Evolutionary conservation across 163 green algal genomes (phyloP), one percentile per base, ranked within the genome.

Genomic region (Trebouxia gelatinosa): DNA sequence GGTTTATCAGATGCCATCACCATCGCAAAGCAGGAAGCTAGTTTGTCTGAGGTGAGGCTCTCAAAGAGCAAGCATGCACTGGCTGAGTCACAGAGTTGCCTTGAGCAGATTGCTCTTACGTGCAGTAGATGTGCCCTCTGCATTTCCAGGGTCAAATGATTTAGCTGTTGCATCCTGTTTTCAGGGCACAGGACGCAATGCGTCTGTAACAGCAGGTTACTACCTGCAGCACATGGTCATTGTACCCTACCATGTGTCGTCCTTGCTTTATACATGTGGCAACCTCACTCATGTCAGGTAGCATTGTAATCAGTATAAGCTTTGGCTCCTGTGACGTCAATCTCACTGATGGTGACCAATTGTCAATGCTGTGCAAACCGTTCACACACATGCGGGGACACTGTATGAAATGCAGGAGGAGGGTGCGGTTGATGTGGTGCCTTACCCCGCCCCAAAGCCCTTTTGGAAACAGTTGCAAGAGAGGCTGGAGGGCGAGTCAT

Each of bases 1-100:
- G 90, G 90, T 3, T 67, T 92, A 38, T 54, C 75, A 26, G 74
- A 85, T 7, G 89, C 89, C 1, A 51, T 93, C 11, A 70, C 72
- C 34, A 37, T 87, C 5, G 89, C 89, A 23, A 89, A 86, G 77
- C 51, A 82, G 79, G 65, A 85, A 51, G 85, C 84, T 31, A 74
- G 58, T 17, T 75, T 92, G 61, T 82, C 88, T 6, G 35, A 51
- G 35, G 64, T 72, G 19, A 51, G 35, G 35, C 32, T 4, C 9
- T 11, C 1, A 9, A 16, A 31, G 2, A 5, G 34, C 34, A 21
- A 19, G 6, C 31, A 9, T 48, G 16, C 16, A 21, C 39, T 43
- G 29, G 29, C 59, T 43, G 31, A 54, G 43, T 54, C 43, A 23
- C 43, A 54, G 11, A 54, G 9, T 23, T 54, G 13, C 11, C 9